Evolutionary conservation across 1,284 basidiomycete species (phyloP).

Genomic region (Leccinum subrobustum): DNA sequence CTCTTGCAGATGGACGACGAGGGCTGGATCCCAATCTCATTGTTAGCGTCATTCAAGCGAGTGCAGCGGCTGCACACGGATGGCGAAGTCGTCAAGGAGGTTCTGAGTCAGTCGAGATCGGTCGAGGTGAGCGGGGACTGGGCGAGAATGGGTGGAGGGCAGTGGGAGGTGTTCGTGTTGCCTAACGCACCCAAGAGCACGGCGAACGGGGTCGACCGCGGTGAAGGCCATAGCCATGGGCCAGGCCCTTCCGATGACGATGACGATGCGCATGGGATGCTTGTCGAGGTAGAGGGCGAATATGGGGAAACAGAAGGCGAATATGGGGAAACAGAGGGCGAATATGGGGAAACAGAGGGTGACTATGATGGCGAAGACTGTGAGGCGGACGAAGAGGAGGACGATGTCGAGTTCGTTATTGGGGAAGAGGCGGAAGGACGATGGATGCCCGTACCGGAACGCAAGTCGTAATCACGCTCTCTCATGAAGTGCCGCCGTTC

Average conservation of each 20-base stretch:
- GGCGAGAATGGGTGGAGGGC: slow-evolving; percentile 59
- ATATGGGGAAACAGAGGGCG: slow-evolving; percentile 21
- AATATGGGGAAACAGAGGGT: slow-evolving; percentile 25
- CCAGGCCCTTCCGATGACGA: background rate
- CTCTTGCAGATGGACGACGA: slow-evolving; percentile 77
- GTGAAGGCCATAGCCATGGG: background rate
- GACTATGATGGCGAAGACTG: slow-evolving; percentile 31
- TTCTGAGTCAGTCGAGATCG: slow-evolving; percentile 63
- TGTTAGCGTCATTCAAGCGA: slow-evolving; percentile 87
- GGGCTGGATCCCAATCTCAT: slow-evolving; percentile 82
- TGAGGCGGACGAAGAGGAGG: slow-evolving; percentile 50
- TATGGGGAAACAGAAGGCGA: slow-evolving; percentile 26
- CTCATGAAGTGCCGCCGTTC: background rate
- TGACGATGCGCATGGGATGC: slow-evolving; percentile 1
- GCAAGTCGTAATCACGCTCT: slow-evolving; percentile 18
- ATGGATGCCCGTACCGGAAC: slow-evolving; percentile 47
- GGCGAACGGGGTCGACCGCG: slow-evolving; percentile 24
- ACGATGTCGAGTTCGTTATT: slow-evolving; percentile 53
- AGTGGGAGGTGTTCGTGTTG: slow-evolving; percentile 70
- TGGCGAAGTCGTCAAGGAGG: slow-evolving; percentile 65
- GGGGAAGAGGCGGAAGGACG: slow-evolving; percentile 38
- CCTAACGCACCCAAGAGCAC: slow-evolving; percentile 58
- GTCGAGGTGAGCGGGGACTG: slow-evolving; percentile 73
- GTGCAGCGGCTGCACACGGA: slow-evolving; percentile 72
- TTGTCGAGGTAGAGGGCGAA: slow-evolving; percentile 20